Base-by-base conservation (phyloP, 2,329 filamentous ascomycete genomes). In the Verticillium isaacii region DNA sequence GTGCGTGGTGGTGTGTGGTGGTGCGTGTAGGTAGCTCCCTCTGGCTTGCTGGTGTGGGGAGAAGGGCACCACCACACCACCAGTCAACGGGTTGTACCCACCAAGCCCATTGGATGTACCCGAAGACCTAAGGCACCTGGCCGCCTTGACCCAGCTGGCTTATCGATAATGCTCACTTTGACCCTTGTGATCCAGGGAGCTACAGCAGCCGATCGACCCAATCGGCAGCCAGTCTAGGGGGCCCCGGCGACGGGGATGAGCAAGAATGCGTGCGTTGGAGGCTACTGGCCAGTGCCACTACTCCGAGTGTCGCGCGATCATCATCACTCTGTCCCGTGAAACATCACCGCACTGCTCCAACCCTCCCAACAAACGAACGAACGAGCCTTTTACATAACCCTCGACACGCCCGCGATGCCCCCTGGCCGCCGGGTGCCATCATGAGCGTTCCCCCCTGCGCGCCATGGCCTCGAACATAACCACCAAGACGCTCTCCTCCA, bases 231-330 rank as follows among this genome's bases (percentile, higher is more conserved):
- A 8, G 8, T 19, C n/a, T 12, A n/a, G 19, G 11, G n/a, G 15
- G n/a, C 12, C 34, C 34, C 34, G 9, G n/a, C 9, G 41, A n/a
- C 41, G 45, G 45, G 45, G 45, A 12, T 50, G 45, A 50, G 45
- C 45, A 50, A 50, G 45, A 50, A 50, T 50, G 45, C 45, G 45
- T 23, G 19, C 9, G 45, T 23, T 50, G 6, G 45, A 50, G 45
- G 17, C 12, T 2, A 7, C 15, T 7, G 6, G 37, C 37, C 14
- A 17, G 37, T 41, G 37, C 37, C 37, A 41, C 37, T 41, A 41
- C 37, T 41, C 32, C 39, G 39, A 58, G 19, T 25, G 57, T 58
- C 57, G 57, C 57, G 25, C 57, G 57, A 58, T 25, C 37, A 50
- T 39, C 56, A 7, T 50, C 45, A 50, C 12, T 36, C 11, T 15